A percentile compares a stretch with the other conserved stretches of the same genome.
These are phyloP conservation scores for Schwanniomyces vanrijiae DNA, from an alignment of 805 yeast species.

Conservation along the genomic window DNA sequence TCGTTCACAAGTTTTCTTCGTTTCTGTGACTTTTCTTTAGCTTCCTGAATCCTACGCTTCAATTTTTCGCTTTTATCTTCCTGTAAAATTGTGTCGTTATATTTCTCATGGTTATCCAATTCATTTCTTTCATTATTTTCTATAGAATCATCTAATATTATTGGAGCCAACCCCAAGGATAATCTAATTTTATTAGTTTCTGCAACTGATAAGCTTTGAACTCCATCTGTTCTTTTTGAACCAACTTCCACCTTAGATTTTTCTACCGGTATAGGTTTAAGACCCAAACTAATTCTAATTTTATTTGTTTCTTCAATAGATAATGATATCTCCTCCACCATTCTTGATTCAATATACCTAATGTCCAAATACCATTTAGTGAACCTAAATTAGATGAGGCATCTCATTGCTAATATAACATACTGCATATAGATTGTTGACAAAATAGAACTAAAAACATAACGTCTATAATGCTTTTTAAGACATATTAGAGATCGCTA, in stretches of 20 bases:
- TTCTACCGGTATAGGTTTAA: constrained; percentile 33
- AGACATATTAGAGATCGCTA: background rate
- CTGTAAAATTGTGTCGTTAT: constrained; percentile 12
- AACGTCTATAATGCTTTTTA: background rate
- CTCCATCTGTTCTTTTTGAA: background rate
- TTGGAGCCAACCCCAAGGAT: constrained; percentile 54
- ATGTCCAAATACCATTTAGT: no score
- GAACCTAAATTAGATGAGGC: no score
- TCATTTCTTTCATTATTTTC: constrained; percentile 10
- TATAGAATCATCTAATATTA: constrained; percentile 21
- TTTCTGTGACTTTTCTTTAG: constrained; percentile 20
- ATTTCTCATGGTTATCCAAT: constrained; percentile 14
- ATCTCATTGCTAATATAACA: background rate
- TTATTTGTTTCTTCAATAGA: constrained; percentile 46
- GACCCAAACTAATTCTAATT: constrained; percentile 37
- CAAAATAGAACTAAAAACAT: background rate
- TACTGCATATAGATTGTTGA: background rate
- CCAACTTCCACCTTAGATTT: background rate
- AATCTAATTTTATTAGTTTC: constrained; percentile 57
- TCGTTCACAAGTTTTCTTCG: constrained; percentile 20
- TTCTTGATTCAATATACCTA: background rate
- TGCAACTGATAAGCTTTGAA: constrained; percentile 37
- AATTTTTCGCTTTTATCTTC: constrained; percentile 14
- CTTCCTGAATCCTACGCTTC: constrained; percentile 12
- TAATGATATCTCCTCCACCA: constrained; percentile 25